These are phyloP conservation scores for Torulaspora delbrueckii DNA, from an alignment of 805 yeast species.

Conservation along the genomic window DNA sequence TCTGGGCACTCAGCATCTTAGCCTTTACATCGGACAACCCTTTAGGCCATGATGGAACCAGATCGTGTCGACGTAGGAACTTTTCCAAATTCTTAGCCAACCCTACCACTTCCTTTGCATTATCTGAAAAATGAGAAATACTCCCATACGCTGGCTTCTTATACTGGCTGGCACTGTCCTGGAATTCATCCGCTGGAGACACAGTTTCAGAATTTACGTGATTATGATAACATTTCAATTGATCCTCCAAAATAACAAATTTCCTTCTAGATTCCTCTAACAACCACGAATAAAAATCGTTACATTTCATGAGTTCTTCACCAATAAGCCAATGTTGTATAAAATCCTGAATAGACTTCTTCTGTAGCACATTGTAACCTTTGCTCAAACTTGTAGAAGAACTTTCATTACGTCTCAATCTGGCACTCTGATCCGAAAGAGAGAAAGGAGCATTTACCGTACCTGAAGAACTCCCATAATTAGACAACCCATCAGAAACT, in stretches of 20 bases:
- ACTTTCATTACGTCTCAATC: conserved; percentile 4
- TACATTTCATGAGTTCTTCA: conserved; percentile 30
- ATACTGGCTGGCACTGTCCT: not conserved
- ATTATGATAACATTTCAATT: conserved; percentile 17
- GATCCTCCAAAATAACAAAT: conserved; percentile 24
- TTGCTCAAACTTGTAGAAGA: not conserved
- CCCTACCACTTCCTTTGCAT: conserved; percentile 7
- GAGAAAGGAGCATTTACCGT: not conserved
- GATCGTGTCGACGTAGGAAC: conserved; percentile 20
- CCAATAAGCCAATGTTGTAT: conserved; percentile 33
- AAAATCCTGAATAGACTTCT: conserved; percentile 25
- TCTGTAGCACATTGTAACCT: conserved; percentile 14
- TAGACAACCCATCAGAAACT: not conserved
- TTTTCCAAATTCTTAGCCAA: conserved; percentile 2
- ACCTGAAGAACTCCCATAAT: conserved; percentile 3
- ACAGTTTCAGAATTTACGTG: conserved; percentile 9
- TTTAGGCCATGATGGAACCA: conserved; percentile 33
- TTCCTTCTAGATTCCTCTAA: conserved; percentile 26
- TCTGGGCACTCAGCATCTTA: conserved; percentile 6
- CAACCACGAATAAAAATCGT: conserved; percentile 33
- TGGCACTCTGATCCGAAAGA: conserved; percentile 1
- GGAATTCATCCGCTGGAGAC: not conserved
- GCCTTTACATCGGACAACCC: conserved; percentile 8
- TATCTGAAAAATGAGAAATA: conserved; percentile 3
- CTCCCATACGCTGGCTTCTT: conserved; percentile 8